Conservation (phyloP, 345 rosid species). For the Arabis hirsuta region DNA sequence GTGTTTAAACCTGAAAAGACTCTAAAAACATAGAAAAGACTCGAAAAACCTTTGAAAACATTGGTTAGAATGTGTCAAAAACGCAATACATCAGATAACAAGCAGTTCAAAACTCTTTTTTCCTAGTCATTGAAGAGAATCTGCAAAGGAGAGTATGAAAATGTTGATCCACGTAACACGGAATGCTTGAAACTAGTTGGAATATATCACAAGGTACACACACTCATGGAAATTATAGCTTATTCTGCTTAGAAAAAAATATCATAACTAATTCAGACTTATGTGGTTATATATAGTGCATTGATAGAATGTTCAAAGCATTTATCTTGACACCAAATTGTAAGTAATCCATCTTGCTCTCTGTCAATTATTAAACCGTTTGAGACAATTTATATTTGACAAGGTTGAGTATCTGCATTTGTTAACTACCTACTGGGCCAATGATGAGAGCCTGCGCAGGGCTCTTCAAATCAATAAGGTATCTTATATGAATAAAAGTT, state of each 20-base stretch:
- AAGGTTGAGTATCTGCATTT: conserved; percentile 10
- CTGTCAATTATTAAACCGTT: conserved; percentile 33
- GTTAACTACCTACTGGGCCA: conserved; percentile 37
- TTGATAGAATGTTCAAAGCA: not conserved
- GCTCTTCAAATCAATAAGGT: conserved; percentile 37
- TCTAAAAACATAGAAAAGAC: too few species aligned
- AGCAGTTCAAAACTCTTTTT: not conserved
- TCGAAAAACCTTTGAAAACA: too few species aligned
- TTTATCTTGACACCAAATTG: not conserved
- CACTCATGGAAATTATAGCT: conserved; percentile 32
- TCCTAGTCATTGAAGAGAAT: conserved; percentile 32
- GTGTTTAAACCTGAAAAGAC: too few species aligned
- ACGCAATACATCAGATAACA: not conserved
- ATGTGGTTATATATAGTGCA: conserved; percentile 15
- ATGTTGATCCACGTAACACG: conserved; percentile 28
- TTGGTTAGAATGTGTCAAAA: too few species aligned
- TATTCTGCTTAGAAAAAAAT: not conserved
- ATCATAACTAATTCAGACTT: not conserved
- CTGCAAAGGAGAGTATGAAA: conserved; percentile 34
- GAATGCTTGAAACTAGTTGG: conserved; percentile 32
- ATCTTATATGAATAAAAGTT: not conserved
- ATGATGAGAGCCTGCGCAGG: conserved; percentile 37
- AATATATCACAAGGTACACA: conserved; percentile 26
- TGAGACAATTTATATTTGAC: not conserved
- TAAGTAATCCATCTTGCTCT: conserved; percentile 26